Evolutionary conservation across 1,284 basidiomycete species (phyloP).

Genomic region (Pholiota adiposa): DNA sequence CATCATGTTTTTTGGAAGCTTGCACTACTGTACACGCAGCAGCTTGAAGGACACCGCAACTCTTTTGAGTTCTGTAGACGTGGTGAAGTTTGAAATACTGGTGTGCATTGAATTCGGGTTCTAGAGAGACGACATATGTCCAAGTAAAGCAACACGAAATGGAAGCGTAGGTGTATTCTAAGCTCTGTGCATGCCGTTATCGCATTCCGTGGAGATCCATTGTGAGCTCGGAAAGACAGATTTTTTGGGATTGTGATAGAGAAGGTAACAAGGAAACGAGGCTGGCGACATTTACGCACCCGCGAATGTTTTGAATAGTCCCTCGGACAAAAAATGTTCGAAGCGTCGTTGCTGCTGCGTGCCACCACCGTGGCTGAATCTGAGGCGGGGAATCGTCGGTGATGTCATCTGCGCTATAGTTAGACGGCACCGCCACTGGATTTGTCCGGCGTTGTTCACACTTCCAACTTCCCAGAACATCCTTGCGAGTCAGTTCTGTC

Average conservation of each 20-base stretch:
- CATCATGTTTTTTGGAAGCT: background rate
- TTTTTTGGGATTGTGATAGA: background rate
- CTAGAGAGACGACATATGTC: background rate
- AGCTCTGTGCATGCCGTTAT: slow-evolving; percentile 10
- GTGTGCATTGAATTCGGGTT: background rate
- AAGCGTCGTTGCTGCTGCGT: background rate
- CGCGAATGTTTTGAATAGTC: background rate
- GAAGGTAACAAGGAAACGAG: background rate
- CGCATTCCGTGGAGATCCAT: slow-evolving; percentile 9
- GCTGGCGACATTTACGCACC: background rate
- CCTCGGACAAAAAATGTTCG: slow-evolving; percentile 4
- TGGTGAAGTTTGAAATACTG: background rate
- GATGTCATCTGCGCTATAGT: slow-evolving; percentile 2
- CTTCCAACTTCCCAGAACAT: background rate
- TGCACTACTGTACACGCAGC: background rate
- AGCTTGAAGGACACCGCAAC: background rate
- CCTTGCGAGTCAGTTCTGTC: background rate
- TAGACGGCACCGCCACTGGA: background rate
- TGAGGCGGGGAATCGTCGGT: slow-evolving; percentile 3
- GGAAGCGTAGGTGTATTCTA: background rate
- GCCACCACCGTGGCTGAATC: slow-evolving; percentile 5
- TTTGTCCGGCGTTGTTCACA: background rate
- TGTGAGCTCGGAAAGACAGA: background rate
- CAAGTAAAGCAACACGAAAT: background rate
- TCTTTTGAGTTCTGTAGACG: background rate